phyloP scores from a whole-genome alignment of 2,329 filamentous ascomycete genomes.

The Lecanicillium sp. region DNA sequence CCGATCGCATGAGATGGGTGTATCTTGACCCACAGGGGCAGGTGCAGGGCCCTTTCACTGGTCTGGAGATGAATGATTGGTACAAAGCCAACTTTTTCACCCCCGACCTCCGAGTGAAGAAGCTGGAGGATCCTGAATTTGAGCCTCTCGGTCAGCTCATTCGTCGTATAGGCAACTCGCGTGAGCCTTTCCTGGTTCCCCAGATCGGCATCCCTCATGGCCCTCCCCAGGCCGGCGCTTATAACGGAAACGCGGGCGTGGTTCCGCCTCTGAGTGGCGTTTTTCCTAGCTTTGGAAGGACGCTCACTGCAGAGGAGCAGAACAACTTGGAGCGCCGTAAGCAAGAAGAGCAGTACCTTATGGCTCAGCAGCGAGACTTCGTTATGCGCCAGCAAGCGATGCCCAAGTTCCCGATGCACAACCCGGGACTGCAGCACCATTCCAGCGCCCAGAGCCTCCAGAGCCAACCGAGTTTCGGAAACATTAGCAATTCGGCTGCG shows the following conservation, averaged over 20 bases:
- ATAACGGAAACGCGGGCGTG: slow-evolving; percentile 53
- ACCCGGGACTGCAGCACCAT: slow-evolving; percentile 70
- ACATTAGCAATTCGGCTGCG: slow-evolving; percentile 76
- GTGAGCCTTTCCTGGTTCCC: slow-evolving; percentile 94
- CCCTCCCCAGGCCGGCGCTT: slow-evolving; percentile 50
- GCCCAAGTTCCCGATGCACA: slow-evolving; percentile 61
- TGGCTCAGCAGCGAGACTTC: slow-evolving; percentile 93
- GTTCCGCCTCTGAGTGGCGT: slow-evolving; percentile 87
- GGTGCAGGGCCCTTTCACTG: slow-evolving; percentile 90
- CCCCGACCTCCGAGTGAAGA: slow-evolving; percentile 88
- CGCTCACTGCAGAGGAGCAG: slow-evolving; percentile 93
- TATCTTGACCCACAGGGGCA: slow-evolving; percentile 92
- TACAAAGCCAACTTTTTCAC: slow-evolving; percentile 99
- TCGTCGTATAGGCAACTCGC: slow-evolving; percentile 89
- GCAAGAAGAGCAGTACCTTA: slow-evolving; percentile 95
- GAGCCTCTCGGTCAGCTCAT: slow-evolving; percentile 94
- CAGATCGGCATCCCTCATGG: slow-evolving; percentile 95
- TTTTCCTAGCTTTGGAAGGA: slow-evolving; percentile 91
- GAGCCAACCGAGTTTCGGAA: slow-evolving; percentile 94
- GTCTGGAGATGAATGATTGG: slow-evolving; percentile 99
- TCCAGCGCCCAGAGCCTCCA: slow-evolving; percentile 93
- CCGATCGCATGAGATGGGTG: slow-evolving; percentile 97
- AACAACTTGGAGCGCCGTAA: slow-evolving; percentile 95
- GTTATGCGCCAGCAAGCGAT: slow-evolving; percentile 80
- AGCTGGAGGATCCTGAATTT: slow-evolving; percentile 87